Conservation (phyloP, 805 yeast species). For the Ogataea haglerorum region DNA sequence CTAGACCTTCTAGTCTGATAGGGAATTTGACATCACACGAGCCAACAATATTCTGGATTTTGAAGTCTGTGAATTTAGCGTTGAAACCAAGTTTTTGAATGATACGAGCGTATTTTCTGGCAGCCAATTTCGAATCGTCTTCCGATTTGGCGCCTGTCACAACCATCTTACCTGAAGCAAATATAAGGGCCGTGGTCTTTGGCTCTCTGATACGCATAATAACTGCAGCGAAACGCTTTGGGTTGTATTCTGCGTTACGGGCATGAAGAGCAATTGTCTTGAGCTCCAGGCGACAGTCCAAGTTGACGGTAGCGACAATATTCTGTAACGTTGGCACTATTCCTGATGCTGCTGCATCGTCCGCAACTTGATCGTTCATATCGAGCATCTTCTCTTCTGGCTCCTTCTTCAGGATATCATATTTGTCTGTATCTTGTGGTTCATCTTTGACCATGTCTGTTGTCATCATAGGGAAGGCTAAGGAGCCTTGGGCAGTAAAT, state of each 20-base stretch:
- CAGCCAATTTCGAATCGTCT: conserved; percentile 96
- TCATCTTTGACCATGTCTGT: conserved; percentile 27
- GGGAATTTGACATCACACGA: conserved; percentile 99
- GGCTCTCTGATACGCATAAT: conserved; percentile 99
- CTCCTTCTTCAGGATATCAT: conserved; percentile 25
- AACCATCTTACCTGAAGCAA: conserved; percentile 99
- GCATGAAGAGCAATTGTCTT: conserved; percentile 98
- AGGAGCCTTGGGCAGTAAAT: conserved; percentile 63
- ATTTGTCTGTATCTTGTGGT: conserved; percentile 7
- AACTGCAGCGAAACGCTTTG: conserved; percentile 98
- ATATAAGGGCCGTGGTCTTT: conserved; percentile 94
- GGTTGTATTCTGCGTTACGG: conserved; percentile 98
- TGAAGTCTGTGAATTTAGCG: conserved; percentile 96
- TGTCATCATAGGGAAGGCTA: conserved; percentile 57
- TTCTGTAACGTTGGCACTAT: conserved; percentile 94
- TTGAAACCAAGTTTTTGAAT: conserved; percentile 97
- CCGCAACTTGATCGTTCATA: conserved; percentile 32
- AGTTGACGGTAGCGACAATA: conserved; percentile 95
- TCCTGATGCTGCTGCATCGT: conserved; percentile 82
- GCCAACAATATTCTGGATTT: conserved; percentile 97
- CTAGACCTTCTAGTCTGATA: conserved; percentile 93
- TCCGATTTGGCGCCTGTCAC: conserved; percentile 99
- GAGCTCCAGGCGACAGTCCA: conserved; percentile 92
- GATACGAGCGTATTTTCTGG: conserved; percentile 96
- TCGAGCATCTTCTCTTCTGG: conserved; percentile 34